A percentile compares a stretch with the other conserved stretches of the same genome.
Evolutionary conservation across 2,329 filamentous ascomycete genomes (phyloP).

Genomic region (Microcyclospora pomicola): DNA sequence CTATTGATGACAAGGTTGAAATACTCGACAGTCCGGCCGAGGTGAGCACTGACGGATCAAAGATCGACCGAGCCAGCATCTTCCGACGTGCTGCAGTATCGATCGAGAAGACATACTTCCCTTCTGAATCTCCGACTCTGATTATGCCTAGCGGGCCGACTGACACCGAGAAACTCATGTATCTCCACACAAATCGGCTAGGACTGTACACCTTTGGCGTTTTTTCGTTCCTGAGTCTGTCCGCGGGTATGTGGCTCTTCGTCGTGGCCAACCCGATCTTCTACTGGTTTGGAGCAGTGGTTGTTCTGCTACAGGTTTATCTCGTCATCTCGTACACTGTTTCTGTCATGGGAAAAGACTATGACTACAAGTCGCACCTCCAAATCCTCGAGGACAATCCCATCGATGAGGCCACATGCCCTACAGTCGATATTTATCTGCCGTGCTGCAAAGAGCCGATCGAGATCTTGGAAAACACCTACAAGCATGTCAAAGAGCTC

Average conservation of each 20-base stretch:
- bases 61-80: too few species aligned
- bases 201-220: constrained; percentile 29
- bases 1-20: too few species aligned
- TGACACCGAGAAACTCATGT: constrained; percentile 28
- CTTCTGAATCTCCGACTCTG: constrained; percentile 3
- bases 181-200: constrained; percentile 28
- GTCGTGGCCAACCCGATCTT: constrained; percentile 20
- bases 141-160: constrained; percentile 26
- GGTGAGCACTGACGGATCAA: too few species aligned
- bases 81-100: too few species aligned
- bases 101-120: too few species aligned
- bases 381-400: constrained; percentile 20
- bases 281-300: constrained; percentile 28
- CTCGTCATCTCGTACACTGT: constrained; percentile 30
- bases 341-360: constrained; percentile 27
- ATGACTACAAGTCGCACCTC: constrained; percentile 25
- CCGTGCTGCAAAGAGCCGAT: constrained; percentile 31
- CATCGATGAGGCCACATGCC: constrained; percentile 22
- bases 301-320: constrained; percentile 28
- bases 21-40: too few species aligned
- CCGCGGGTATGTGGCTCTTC: constrained; percentile 32
- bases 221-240: constrained; percentile 28
- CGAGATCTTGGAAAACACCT: constrained; percentile 28
- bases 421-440: constrained; percentile 29
- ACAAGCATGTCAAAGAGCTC: constrained; percentile 22